Evolutionary conservation across 2,329 filamentous ascomycete species (phyloP), one percentile per base, ranked within the genome.

Genomic region (Nemania diffusa): DNA sequence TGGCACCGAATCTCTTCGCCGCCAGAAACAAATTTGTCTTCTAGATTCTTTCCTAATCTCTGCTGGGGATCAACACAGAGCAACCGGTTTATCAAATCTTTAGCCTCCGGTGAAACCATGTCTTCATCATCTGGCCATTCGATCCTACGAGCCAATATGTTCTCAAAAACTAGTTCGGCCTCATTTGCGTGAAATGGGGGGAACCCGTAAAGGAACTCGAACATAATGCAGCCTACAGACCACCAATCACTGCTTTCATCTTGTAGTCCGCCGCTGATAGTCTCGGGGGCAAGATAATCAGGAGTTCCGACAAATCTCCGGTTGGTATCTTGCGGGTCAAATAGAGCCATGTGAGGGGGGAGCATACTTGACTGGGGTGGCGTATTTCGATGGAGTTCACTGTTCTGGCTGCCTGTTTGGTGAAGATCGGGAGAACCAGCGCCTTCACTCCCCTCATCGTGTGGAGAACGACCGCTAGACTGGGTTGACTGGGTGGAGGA

Each of bases 181-280:
- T 94, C 94, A 22, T 86, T 84, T 0, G 93, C 96, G 78, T 98
- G 94, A 79, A 99, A 99, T 0, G 96, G 96, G 0, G 96, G 96
- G 65, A 93, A 91, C 0, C 96, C 96, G 76, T 93, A 98, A 2
- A 99, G 83, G 72, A 97, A 97, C 76, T 99, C 96, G 75, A 97
- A 99, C 79, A 98, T 83, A 73, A 99, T 98, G 78, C 97, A 99
- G 0, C 96, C 96, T n/a, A 99, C 86, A 24, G 96, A 98, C 96
- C 96, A 99, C 96, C 96, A 99, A 88, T 99, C 96, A 77, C 96
- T 98, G 72, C 95, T 96, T 79, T 98, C 95, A 76, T 99, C 96
- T 79, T 99, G 96, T 1, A 95, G 94, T 72, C 94, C 90, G 57
- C 97, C 96, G 71, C 93, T 94, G 76, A 99, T 97, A 0, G 97